These are phyloP conservation scores for Byssoonygena ceratinophila DNA, from an alignment of 2,329 filamentous ascomycete genomes.

Conservation along the genomic window DNA sequence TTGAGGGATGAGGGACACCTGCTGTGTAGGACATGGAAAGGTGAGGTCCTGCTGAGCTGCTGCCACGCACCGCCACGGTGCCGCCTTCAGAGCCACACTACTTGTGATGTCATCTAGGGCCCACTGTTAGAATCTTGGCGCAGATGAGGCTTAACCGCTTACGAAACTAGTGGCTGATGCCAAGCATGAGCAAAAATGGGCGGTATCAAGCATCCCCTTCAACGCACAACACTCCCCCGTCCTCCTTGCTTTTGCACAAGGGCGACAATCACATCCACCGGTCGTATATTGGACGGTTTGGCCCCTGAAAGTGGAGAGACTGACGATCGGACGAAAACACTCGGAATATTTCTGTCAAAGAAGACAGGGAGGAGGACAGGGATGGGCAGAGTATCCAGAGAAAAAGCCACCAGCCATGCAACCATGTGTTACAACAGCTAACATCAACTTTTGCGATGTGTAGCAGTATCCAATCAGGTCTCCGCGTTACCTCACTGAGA, in stretches of 20 bases:
- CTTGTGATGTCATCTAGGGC: not conserved
- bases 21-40: too few species aligned
- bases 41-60: too few species aligned
- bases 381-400: constrained; percentile 5
- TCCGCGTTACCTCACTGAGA: not conserved
- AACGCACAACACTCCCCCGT: too few species aligned
- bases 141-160: not conserved
- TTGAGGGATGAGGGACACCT: too few species aligned
- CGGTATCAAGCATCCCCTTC: not conserved
- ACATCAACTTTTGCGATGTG: not conserved
- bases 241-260: too few species aligned
- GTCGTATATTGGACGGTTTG: not conserved
- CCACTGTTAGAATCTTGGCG: not conserved
- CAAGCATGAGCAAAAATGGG: not conserved
- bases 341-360: constrained; percentile 6
- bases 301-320: constrained; percentile 1
- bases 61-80: constrained; percentile 10
- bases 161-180: not conserved
- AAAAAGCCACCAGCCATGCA: constrained; percentile 3
- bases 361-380: constrained; percentile 1
- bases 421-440: constrained; percentile 4
- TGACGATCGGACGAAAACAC: constrained; percentile 9
- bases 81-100: not conserved
- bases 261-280: not conserved
- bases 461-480: not conserved